A percentile compares a stretch with the other conserved stretches of the same genome.
phyloP scores from a whole-genome alignment of 2,329 filamentous ascomycete genomes.

The Neobulgaria alba region DNA sequence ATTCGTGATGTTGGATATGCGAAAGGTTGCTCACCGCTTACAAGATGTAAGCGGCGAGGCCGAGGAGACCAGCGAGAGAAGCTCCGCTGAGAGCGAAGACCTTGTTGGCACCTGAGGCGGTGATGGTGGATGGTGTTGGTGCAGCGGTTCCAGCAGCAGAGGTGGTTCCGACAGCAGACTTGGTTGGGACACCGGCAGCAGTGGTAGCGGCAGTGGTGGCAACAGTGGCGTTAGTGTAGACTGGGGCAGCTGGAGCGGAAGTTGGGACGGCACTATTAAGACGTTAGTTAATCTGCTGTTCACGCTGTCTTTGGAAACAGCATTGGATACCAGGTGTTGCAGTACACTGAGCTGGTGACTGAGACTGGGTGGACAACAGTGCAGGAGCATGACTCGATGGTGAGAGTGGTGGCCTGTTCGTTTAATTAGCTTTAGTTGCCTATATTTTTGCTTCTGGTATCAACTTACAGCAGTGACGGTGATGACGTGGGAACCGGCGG shows the following conservation, averaged over 20 bases:
- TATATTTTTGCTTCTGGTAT: not conserved
- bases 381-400: slow-evolving; percentile 27
- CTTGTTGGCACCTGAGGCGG: slow-evolving; percentile 49
- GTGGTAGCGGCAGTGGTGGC: slow-evolving; percentile 23
- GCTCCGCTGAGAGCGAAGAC: slow-evolving; percentile 47
- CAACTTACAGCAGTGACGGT: slow-evolving; percentile 38
- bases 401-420: slow-evolving; percentile 21
- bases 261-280: slow-evolving; percentile 11
- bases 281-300: slow-evolving; percentile 12
- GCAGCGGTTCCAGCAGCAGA: slow-evolving; percentile 20
- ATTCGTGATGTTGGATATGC: slow-evolving; percentile 43
- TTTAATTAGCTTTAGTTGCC: not conserved
- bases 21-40: slow-evolving; percentile 30
- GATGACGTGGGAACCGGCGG: slow-evolving; percentile 39
- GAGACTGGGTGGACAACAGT: slow-evolving; percentile 24
- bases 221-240: slow-evolving; percentile 15
- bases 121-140: slow-evolving; percentile 31
- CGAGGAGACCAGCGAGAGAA: slow-evolving; percentile 51
- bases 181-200: slow-evolving; percentile 13
- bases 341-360: slow-evolving; percentile 29
- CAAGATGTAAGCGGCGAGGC: slow-evolving; percentile 41
- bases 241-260: slow-evolving; percentile 15
- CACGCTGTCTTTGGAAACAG: slow-evolving; percentile 15
- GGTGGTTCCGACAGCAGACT: slow-evolving; percentile 1
- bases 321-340: slow-evolving; percentile 42